These are phyloP conservation scores for Sporodiniella umbellata DNA, from an alignment of 371 early-diverging fungal genomes.

Conservation along the genomic window DNA sequence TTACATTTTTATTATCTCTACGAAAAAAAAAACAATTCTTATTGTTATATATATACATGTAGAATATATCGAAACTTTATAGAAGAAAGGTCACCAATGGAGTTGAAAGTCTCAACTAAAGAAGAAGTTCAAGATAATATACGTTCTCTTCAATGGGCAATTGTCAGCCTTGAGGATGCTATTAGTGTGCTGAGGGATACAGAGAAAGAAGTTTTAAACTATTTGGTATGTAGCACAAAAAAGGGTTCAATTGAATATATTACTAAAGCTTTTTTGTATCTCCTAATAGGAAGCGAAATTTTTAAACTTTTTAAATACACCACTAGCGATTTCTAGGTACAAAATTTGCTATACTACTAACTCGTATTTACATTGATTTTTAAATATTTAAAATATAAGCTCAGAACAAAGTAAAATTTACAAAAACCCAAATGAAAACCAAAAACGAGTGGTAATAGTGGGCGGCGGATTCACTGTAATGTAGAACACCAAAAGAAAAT, in stretches of 20 bases:
- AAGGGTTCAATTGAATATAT: too few relatives aligned
- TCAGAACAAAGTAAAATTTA: slow-evolving; percentile 11
- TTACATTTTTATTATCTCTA: too few relatives aligned
- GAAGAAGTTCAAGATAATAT: slow-evolving; percentile 19
- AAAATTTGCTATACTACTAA: too few relatives aligned
- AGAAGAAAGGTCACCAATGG: slow-evolving; percentile 21
- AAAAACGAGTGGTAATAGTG: slow-evolving; percentile 34
- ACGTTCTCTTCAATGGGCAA: slow-evolving; percentile 26
- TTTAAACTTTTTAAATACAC: slow-evolving; percentile 12
- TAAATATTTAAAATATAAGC: too few relatives aligned
- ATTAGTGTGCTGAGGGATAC: slow-evolving; percentile 25
- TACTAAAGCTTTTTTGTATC: not conserved
- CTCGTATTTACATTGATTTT: too few relatives aligned
- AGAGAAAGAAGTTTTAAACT: slow-evolving; percentile 28
- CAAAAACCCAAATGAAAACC: not conserved
- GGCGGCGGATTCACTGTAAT: slow-evolving; percentile 52
- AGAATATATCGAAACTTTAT: slow-evolving; percentile 45
- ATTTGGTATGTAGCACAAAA: slow-evolving; percentile 24
- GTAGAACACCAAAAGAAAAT: not conserved
- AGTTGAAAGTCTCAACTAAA: slow-evolving; percentile 27
- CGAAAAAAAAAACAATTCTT: not conserved
- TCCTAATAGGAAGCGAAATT: not conserved
- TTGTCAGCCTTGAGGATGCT: slow-evolving; percentile 21
- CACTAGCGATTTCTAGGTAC: slow-evolving; percentile 11
- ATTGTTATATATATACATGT: not conserved